phyloP scores from a whole-genome alignment of 129 eudicot species.

The Heracleum sosnowskyi region DNA sequence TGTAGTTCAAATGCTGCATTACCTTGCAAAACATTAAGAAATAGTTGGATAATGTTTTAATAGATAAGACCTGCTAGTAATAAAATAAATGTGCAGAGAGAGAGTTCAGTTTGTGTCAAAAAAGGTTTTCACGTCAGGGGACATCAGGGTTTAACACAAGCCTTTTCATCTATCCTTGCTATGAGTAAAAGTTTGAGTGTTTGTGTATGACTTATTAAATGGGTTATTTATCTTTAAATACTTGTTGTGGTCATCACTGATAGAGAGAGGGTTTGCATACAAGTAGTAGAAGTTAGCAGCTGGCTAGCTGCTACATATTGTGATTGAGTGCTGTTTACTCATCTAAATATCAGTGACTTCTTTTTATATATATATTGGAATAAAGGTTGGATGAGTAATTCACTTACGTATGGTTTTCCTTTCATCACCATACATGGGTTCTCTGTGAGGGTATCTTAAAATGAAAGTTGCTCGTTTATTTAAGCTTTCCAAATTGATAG shows the following conservation, averaged over 20 bases:
- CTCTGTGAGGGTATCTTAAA: neutral
- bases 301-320: neutral
- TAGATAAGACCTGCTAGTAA: neutral
- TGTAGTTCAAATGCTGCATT: neutral
- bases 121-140: neutral
- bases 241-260: neutral
- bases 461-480: neutral
- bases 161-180: neutral
- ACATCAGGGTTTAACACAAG: neutral
- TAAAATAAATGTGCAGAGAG: neutral
- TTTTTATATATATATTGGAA: neutral
- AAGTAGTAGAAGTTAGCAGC: neutral
- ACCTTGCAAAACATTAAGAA: neutral
- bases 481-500: neutral
- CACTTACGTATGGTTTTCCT: neutral
- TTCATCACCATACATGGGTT: neutral
- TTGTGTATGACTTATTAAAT: neutral
- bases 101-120: neutral
- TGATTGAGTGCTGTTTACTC: neutral
- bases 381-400: neutral
- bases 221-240: neutral
- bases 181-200: neutral
- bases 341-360: neutral
- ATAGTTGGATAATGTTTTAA: neutral
- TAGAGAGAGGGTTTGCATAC: neutral